A percentile compares a stretch with the other conserved stretches of the same genome.
phyloP scores from a whole-genome alignment of 1,284 basidiomycete species.

The Cystobasidium slooffiae region DNA sequence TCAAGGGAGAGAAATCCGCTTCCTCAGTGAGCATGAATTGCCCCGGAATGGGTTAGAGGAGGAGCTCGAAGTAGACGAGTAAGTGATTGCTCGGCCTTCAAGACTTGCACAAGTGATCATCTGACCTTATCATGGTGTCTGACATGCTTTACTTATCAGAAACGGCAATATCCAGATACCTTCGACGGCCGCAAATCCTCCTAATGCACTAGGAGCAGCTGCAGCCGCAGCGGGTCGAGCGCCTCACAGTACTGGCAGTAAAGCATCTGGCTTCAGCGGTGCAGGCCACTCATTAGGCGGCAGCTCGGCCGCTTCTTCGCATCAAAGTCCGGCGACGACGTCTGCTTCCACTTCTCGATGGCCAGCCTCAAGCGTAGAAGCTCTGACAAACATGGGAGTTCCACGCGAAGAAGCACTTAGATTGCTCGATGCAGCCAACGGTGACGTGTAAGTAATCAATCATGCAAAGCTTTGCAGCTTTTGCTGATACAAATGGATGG shows the following conservation, averaged over 20 bases:
- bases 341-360: constrained; percentile 47
- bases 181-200: constrained; percentile 47
- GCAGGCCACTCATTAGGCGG: background rate
- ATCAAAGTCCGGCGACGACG: background rate
- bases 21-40: constrained; percentile 91
- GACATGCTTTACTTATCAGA: constrained; percentile 24
- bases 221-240: constrained; percentile 44
- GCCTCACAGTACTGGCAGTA: background rate
- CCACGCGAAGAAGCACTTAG: constrained; percentile 74
- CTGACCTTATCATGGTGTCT: background rate
- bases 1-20: constrained; percentile 79
- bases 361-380: constrained; percentile 52
- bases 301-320: background rate
- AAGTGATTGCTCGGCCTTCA: background rate
- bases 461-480: background rate
- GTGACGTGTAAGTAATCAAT: constrained; percentile 62
- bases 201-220: constrained; percentile 51
- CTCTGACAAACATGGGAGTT: constrained; percentile 74
- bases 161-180: constrained; percentile 51
- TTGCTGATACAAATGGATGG: background rate
- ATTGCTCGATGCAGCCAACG: constrained; percentile 75
- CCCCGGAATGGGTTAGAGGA: constrained; percentile 62
- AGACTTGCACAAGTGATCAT: background rate
- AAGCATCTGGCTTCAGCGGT: background rate
- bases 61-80: constrained; percentile 55